Evolutionary conservation across 1,139 yeast genomes (phyloP).

Genomic region (Taiozyma sp.): DNA sequence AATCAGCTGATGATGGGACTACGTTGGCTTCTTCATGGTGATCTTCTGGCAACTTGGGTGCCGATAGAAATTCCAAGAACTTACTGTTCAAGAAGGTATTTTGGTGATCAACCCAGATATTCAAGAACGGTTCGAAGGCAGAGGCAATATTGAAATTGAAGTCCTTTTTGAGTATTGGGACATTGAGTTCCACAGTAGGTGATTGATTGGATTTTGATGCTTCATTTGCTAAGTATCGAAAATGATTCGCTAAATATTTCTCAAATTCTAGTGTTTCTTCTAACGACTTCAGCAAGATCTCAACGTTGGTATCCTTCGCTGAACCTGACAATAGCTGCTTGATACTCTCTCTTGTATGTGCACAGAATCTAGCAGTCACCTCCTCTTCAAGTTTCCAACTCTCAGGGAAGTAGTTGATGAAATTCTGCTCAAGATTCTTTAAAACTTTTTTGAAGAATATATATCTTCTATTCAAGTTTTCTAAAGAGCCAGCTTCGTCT

Average conservation of each 20-base stretch:
- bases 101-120: slow-evolving; percentile 86
- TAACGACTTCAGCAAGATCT: slow-evolving; percentile 51
- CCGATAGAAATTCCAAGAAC: slow-evolving; percentile 52
- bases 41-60: slow-evolving; percentile 32
- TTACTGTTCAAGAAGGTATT: slow-evolving; percentile 57
- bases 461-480: slow-evolving; percentile 75
- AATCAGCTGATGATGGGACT: slow-evolving; percentile 78
- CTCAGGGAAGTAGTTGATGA: slow-evolving; percentile 53
- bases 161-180: not conserved
- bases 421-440: slow-evolving; percentile 50
- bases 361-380: slow-evolving; percentile 59
- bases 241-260: slow-evolving; percentile 55
- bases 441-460: slow-evolving; percentile 74
- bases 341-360: slow-evolving; percentile 64
- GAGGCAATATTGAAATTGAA: slow-evolving; percentile 42
- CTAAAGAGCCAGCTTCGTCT: slow-evolving; percentile 94
- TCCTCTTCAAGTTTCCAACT: slow-evolving; percentile 67
- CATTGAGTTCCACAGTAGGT: slow-evolving; percentile 14
- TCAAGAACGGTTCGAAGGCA: slow-evolving; percentile 80
- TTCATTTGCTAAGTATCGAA: slow-evolving; percentile 29
- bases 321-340: slow-evolving; percentile 32
- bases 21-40: slow-evolving; percentile 48
- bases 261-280: slow-evolving; percentile 77
- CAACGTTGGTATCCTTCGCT: slow-evolving; percentile 41
- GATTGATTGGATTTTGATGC: slow-evolving; percentile 2